These are phyloP conservation scores for Eucalyptus lansdowneana DNA, from an alignment of 345 rosid genomes.

Conservation along the genomic window DNA sequence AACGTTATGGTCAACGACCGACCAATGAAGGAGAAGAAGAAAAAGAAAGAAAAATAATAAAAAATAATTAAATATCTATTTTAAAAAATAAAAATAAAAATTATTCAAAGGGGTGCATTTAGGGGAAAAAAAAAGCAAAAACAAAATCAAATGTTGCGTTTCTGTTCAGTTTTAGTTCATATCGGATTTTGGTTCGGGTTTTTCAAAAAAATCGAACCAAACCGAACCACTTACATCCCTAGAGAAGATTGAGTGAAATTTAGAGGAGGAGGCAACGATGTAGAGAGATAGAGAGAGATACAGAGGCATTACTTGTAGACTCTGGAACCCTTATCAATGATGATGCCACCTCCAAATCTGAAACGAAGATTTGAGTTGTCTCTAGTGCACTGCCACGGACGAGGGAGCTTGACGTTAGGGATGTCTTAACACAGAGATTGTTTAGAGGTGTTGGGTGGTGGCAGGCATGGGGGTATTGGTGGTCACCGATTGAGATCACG, in stretches of 20 bases:
- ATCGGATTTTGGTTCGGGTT: no score
- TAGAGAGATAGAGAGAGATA: background rate
- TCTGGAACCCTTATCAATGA: background rate
- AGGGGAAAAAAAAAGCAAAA: no score
- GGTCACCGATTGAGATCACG: background rate
- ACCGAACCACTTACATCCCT: no score
- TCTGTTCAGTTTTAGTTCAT: fast-evolving
- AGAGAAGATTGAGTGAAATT: no score
- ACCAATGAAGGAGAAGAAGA: no score
- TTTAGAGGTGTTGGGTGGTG: background rate
- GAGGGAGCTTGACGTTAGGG: background rate
- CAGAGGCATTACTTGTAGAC: background rate
- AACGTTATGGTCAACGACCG: fast-evolving
- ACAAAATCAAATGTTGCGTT: no score
- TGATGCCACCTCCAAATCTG: background rate
- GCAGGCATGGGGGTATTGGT: background rate
- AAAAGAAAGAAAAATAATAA: no score
- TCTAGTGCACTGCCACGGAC: background rate
- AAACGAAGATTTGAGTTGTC: background rate
- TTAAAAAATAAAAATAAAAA: no score
- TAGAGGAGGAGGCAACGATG: no score
- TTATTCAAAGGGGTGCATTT: no score
- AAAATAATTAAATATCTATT: no score
- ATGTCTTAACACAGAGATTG: background rate
- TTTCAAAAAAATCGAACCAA: fast-evolving